Base-by-base conservation (phyloP, 1,284 basidiomycete species). In the Coriolopsis trogii region DNA sequence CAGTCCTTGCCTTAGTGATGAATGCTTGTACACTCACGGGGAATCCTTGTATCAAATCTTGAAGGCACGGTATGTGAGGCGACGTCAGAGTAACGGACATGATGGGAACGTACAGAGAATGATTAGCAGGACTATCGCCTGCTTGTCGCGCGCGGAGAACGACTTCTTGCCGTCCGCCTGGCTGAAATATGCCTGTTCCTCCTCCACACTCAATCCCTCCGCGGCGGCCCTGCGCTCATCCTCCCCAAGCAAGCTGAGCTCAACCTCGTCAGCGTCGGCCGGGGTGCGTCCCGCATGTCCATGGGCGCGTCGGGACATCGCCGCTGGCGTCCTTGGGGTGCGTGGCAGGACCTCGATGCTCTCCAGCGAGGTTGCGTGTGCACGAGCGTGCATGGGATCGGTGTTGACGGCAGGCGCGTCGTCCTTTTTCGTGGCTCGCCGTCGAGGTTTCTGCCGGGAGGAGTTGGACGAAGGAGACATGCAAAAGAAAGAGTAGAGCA, bases 11-110 rank as follows among this genome's bases (percentile, higher is more conserved):
- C 90, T 59, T 25, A 44, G 9, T 31, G 6, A 25, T 16, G n/a
- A 10, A 34, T 16, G n/a, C 9, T 5, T 34, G 15, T 8, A 68
- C 56, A 71, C 95, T 81, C 68, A 99, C 92, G 36, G 96, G 97
- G 59, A 99, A 88, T 52, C 96, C 96, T 75, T 99, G 96, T 29
- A 99, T 87, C 36, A 95, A 78, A 71, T 94, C 89, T 93, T 23
- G 55, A 28, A 40, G 40, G 29, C 6, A 28, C 68, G 20, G 46
- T n/a, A 34, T 12, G 24, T 23, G 20, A 28, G 20, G n/a, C n/a
- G n/a, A n/a, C n/a, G n/a, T n/a, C 13, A 6, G 0, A 8, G n/a
- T 34, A 10, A 2, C 31, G 51, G 18, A 15, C 8, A 31, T 3
- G 6, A 20, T 46, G 38, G 16, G 21, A 29, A 78, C 93, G 75